Evolutionary conservation across 2,329 filamentous ascomycete species (phyloP), one percentile per base, ranked within the genome.

Genomic region (Alternaria metachromatica): DNA sequence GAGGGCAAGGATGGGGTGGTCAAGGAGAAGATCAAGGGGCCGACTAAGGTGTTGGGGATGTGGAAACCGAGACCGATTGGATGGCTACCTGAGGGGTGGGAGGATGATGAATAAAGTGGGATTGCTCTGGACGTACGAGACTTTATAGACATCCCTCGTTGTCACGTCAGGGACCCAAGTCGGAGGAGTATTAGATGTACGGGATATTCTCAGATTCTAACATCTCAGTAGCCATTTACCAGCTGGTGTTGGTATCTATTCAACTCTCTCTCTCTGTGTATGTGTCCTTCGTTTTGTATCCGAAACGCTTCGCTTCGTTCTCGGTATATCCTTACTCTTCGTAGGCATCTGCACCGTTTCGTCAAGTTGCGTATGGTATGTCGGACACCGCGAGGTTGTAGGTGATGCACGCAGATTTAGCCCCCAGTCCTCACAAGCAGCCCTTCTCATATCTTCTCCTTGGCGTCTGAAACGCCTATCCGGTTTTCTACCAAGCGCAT

Each of bases 401-500:
- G 20, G 21, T 23, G 21, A 15, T 41, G 3, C 3, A 30, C 13
- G 4, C 12, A 13, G 10, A 2, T 33, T 9, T 54, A 12, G 11
- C 6, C 28, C 23, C 18, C n/a, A 55, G 1, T 21, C 20, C 8
- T 21, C 7, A 21, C 15, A 21, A 23, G 13, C 49, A 53, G 20
- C 18, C 21, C 28, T 53, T 23, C 20, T 64, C 80, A 87, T 72
- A 87, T 76, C 65, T 81, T 83, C 21, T 82, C 82, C 66, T 82
- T 83, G 33, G 83, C 58, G 6, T 80, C 80, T 20, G 83, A 79
- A 11, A 85, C 81, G 21, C 88, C 74, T 62, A 89, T 78, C 21
- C 84, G 81, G 67, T 86, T 82, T 82, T 99, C 96, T 33, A 97
- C 81, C 79, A 88, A 91, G 69, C 91, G 87, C 83, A 99, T 89